Base-by-base conservation (phyloP, 2,329 filamentous ascomycete genomes). In the Paraphoma sp. region DNA sequence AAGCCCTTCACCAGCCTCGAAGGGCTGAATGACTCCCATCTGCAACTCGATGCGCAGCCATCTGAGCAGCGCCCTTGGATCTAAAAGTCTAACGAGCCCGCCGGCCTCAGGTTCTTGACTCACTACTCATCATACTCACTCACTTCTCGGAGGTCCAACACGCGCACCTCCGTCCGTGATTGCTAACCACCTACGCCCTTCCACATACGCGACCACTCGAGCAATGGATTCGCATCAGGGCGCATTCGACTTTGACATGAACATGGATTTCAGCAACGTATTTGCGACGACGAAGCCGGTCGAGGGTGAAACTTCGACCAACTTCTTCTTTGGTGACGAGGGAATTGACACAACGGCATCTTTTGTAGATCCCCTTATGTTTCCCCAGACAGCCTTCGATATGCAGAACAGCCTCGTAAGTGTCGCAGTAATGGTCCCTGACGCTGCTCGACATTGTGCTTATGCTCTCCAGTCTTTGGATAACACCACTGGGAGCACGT, bases 261-360 rank as follows among this genome's bases (percentile, higher is more conserved):
- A 59, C 48, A 69, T 75, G 68, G 69, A 74, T 54, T 75, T 74
- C 57, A 59, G 56, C 52, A 64, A 62, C 48, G 61, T 64, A 48
- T 71, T 71, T 53, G 55, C 60, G 45, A 67, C 67, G 60, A 74
- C 67, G 60, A 74, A 74, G 67, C 61, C 67, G 23, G 54, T 33
- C 31, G 64, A 71, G 65, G 71, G 62, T 73, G 67, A 72, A 56
- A 75, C 72, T 56, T 67, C 67, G 47, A 44, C 53, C 49, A 60
- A 59, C 61, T 69, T 71, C 62, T 70, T 69, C 59, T 70, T 68
- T 44, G 63, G 60, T 63, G 72, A 75, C 59, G 73, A 76, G 65
- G 72, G 64, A 23, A 72, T 75, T 59, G 71, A 75, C 48, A 74
- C 72, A 23, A 61, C 67, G 28, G 56, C 50, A 46, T 58, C 64